A percentile compares a stretch with the other conserved stretches of the same genome.
Conservation (phyloP, 2,329 filamentous ascomycete species). For the Achaetomium macrosporum region DNA sequence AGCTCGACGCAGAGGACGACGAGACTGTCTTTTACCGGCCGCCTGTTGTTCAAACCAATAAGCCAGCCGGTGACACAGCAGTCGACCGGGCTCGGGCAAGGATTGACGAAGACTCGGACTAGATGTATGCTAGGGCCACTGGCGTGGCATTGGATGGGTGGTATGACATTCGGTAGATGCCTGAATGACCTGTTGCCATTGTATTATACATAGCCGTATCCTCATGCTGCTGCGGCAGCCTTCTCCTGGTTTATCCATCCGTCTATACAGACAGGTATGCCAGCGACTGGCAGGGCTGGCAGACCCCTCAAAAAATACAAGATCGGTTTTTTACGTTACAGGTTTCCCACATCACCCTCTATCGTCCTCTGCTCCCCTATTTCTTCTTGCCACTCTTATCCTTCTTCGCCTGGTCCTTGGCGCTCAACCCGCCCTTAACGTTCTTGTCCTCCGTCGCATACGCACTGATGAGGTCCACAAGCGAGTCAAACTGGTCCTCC, state of each 20-base stretch:
- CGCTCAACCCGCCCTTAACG: slow-evolving; percentile 35
- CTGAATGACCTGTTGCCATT: slow-evolving; percentile 1
- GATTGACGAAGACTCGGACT: slow-evolving; percentile 57
- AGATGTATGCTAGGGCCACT: slow-evolving; percentile 22
- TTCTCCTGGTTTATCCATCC: background rate
- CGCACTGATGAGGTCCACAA: slow-evolving; percentile 47
- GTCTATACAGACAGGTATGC: background rate
- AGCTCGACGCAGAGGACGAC: slow-evolving; percentile 89
- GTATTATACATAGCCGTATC: slow-evolving; percentile 26
- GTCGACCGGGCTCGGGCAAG: slow-evolving; percentile 54
- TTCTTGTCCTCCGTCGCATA: slow-evolving; percentile 40
- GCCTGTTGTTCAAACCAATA: slow-evolving; percentile 50
- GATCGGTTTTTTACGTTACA: background rate
- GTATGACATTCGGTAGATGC: background rate
- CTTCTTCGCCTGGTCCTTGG: slow-evolving; percentile 34
- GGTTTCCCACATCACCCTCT: too few species aligned
- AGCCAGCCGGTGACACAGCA: slow-evolving; percentile 51
- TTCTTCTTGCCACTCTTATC: slow-evolving; percentile 36
- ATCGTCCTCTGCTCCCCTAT: slow-evolving; percentile 2
- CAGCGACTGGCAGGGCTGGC: background rate
- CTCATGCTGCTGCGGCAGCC: background rate
- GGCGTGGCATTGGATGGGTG: background rate
- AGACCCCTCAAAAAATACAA: slow-evolving; percentile 4
- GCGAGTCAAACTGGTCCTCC: slow-evolving; percentile 30
- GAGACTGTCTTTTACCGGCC: slow-evolving; percentile 62